Base-by-base conservation (phyloP, 1,284 basidiomycete species). In the Trametes polyzona region DNA sequence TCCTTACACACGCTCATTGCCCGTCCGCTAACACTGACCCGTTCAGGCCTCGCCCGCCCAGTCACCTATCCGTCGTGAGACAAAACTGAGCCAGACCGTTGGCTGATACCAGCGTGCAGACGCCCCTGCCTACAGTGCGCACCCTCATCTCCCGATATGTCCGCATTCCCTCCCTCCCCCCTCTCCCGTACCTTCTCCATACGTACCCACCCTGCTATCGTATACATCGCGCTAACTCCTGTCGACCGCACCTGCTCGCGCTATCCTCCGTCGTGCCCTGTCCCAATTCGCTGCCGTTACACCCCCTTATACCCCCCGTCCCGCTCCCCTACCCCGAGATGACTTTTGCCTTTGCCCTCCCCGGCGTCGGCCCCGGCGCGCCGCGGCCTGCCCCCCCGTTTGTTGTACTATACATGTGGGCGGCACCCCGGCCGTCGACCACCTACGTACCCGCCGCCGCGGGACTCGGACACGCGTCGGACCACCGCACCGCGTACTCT, bases 241-340 rank as follows among this genome's bases (percentile, higher is more conserved):
- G 46, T 55, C 53, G 53, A 43, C 42, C 39, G 53, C 47, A 47
- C 40, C 32, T 27, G 30, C 53, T 55, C 53, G 53, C 46, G 46
- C 53, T 55, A 48, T 55, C 40, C 32, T 48, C 39, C 24, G 23
- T 21, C 46, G 46, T 17, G 10, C 24, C 50, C 16, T 21, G 9
- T 9, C 24, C 33, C 33, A 14, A n/a, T n/a, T n/a, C n/a, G n/a
- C 4, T 37, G 4, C 16, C 30, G 40, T 35, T 37, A 44, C 50
- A 5, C 37, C n/a, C n/a, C 32, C n/a, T 39, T 33, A 54, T 47
- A 52, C 51, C 51, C 51, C n/a, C 32, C 29, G 21, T 21, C 39
- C 19, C 27, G 33, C n/a, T n/a, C n/a, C 10, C 35, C 4, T 7
- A 4, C 14, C 23, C 21, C 32, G 11, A n/a, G n/a, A 43, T 43